These are phyloP conservation scores for Mucor saturninus DNA, from an alignment of 371 early-diverging fungal genomes.

Conservation along the genomic window DNA sequence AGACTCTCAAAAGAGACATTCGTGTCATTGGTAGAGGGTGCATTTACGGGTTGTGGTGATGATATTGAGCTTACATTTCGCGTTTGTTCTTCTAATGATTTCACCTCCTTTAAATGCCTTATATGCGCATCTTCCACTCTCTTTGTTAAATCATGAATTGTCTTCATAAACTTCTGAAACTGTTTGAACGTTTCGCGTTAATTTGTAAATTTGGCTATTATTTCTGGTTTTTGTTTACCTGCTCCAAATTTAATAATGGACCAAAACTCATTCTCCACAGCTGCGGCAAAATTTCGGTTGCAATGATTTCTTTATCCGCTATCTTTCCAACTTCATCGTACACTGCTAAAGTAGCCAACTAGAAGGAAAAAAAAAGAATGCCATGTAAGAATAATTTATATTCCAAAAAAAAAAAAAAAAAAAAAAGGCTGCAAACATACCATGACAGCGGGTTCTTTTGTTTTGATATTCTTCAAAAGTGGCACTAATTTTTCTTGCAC, in stretches of 20 bases:
- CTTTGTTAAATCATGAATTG: conserved; percentile 65
- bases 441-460: conserved; percentile 79
- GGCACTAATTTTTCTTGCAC: conserved; percentile 80
- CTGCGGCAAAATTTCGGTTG: conserved; percentile 78
- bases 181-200: no score
- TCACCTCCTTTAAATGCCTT: conserved; percentile 65
- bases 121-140: conserved; percentile 72
- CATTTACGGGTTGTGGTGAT: conserved; percentile 15
- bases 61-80: conserved; percentile 32
- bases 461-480: conserved; percentile 74
- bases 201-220: not conserved
- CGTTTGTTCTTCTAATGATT: conserved; percentile 65
- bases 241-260: conserved; percentile 68
- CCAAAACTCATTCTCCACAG: conserved; percentile 82
- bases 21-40: conserved; percentile 12
- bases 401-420: conserved; percentile 47
- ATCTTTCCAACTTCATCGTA: conserved; percentile 80
- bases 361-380: not conserved
- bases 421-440: conserved; percentile 31
- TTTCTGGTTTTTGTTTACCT: conserved; percentile 45
- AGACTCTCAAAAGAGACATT: conserved; percentile 43
- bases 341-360: conserved; percentile 79
- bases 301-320: conserved; percentile 77
- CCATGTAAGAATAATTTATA: not conserved
- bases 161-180: conserved; percentile 75